Evolutionary conservation across 139 green algal species (phyloP), one percentile per base, ranked within the genome.

Genomic region (Chlorella vulgaris): DNA sequence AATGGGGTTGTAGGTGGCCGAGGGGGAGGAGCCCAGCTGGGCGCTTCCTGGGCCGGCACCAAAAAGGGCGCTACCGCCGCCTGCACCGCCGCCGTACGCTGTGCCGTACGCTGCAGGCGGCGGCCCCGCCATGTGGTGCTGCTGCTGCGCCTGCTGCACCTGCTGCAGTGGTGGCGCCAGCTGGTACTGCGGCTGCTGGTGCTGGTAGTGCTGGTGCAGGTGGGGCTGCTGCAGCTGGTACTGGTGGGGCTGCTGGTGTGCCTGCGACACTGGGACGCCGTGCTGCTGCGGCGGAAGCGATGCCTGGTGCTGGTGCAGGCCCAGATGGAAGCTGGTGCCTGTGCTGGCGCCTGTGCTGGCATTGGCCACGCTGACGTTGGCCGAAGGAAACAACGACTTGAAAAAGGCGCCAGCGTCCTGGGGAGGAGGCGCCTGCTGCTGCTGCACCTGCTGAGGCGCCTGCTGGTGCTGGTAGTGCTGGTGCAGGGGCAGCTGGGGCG

Each of bases 331-430:
- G 22, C 35, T 38, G 8, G 63, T 42, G 63, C 63, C 63, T 40
- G 63, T 22, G 33, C 13, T 18, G n/a, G 63, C 29, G 19, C 63
- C 63, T 15, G 29, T 18, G 40, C 63, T 58, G 77, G 26, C 58
- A 80, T 42, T 81, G 35, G 73, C 47, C 43, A 88, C 50, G 66
- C 66, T 84, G 35, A 88, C 71, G 55, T 55, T 80, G 35, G 73
- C 81, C 0, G 7, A 22, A n/a, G 84, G 81, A 62, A 84, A 84
- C 13, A 88, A 36, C n/a, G 66, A 74, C 31, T 85, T 83, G 51
- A 84, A 84, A n/a, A 88, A 87, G 4, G 81, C 69, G 31, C 82
- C 76, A 3, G 81, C 70, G 28, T 84, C 84, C 29, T 75, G 66
- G n/a, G n/a, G n/a, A n/a, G n/a, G n/a, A n/a, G n/a, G n/a, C 76